Evolutionary conservation across 345 rosid species (phyloP).

Genomic region (Physaria fendleri): DNA sequence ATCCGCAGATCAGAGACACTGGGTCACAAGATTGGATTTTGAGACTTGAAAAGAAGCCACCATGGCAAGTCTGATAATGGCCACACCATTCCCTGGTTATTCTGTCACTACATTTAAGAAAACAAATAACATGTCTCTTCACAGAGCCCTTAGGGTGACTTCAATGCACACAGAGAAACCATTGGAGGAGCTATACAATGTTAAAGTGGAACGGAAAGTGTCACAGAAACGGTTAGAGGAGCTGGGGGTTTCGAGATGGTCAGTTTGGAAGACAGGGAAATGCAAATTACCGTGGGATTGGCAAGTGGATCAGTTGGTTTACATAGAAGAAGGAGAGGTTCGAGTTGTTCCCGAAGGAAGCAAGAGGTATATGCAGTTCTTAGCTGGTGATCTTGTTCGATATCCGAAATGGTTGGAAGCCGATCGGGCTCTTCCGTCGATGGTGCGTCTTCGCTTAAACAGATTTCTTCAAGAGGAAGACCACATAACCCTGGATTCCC

Average conservation of each 20-base stretch:
- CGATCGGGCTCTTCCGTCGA: slow-evolving; percentile 23
- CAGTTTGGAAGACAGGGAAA: slow-evolving; percentile 80
- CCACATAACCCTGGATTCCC: slow-evolving; percentile 6
- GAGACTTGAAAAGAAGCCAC: slow-evolving; percentile 5
- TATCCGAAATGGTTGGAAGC: slow-evolving; percentile 98
- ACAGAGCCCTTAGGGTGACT: slow-evolving; percentile 30
- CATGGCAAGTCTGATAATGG: slow-evolving; percentile 41
- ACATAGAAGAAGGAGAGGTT: slow-evolving; percentile 95
- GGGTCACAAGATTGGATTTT: not conserved
- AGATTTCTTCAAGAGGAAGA: slow-evolving; percentile 11
- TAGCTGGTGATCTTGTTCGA: slow-evolving; percentile 83
- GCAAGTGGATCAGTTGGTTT: slow-evolving; percentile 94
- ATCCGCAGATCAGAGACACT: not conserved
- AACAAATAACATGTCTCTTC: not conserved
- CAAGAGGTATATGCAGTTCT: slow-evolving; percentile 59
- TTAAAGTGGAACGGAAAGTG: slow-evolving; percentile 70
- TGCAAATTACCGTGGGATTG: slow-evolving; percentile 86
- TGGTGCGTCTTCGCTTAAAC: not conserved
- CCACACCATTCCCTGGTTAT: slow-evolving; percentile 29
- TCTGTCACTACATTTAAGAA: slow-evolving; percentile 25
- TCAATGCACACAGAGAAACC: slow-evolving; percentile 63
- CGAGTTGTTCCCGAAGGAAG: slow-evolving; percentile 92
- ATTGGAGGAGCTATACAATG: slow-evolving; percentile 68
- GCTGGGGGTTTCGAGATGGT: slow-evolving; percentile 80
- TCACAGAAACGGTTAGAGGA: slow-evolving; percentile 45